Base-by-base conservation (phyloP, 306 rosid species). In the Prunus dulcis region DNA sequence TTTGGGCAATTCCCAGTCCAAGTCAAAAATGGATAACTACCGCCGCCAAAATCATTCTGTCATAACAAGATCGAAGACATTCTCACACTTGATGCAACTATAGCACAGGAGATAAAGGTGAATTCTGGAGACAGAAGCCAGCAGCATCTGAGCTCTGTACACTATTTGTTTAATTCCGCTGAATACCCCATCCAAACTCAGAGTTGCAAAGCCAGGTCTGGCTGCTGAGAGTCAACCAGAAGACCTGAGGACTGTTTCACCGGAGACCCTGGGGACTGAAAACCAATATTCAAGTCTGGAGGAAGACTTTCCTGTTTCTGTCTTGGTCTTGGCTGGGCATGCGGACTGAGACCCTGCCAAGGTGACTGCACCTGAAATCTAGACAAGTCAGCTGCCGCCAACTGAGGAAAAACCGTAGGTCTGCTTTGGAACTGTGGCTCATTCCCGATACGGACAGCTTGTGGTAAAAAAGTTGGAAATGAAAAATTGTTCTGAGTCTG, bases 191-290 rank as follows among this genome's bases (percentile, higher is more conserved):
- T 79, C 73, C 69, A 60, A 45, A 43, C 30, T 92, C 88, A 96
- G 50, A 92, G 96, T 78, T 96, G 99, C 88, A 92, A 81, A 82
- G 99, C 99, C 57, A 96, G 87, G 88, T 96, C 99, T 47, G 98
- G 99, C 86, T 96, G 99, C 87, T 92, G 99, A 13, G 99, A 92
- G 76, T 96, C 99, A 3, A 91, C 97, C 77, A 82, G 67, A 52
- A 89, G 88, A 62, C 93, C 91, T 58, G 97, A 90, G 60, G 98
- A 91, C 64, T 91, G 99, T 80, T 90, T 96, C 14, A 88, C 91
- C 1, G 99, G 99, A 11, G 98, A 91, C 67, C 92, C 97, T 3
- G 99, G 97, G 56, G 96, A 84, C 75, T 96, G 99, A 83, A 92
- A 96, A 63, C 91, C 96, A 13, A 96, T 92, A 75, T 96, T 96